These are phyloP conservation scores for Neopestalotiopsis sp. DNA, from an alignment of 2,329 filamentous ascomycete species.

Conservation along the genomic window DNA sequence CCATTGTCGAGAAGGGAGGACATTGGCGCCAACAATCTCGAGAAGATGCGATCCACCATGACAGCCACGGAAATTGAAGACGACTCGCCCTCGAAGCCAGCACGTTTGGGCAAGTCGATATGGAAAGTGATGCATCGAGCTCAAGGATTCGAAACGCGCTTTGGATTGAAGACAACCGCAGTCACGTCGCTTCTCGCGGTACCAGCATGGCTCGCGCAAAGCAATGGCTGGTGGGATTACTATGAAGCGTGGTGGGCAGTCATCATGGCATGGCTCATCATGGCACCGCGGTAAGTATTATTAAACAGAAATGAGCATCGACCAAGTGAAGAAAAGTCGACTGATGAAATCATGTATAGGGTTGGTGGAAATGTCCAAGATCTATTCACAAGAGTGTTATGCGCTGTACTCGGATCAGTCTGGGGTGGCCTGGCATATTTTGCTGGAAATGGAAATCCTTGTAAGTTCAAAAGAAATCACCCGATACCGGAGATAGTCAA, in stretches of 20 bases:
- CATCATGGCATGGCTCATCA: slow-evolving; percentile 62
- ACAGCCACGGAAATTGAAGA: slow-evolving; percentile 44
- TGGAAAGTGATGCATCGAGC: slow-evolving; percentile 58
- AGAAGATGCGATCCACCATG: slow-evolving; percentile 45
- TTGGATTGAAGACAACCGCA: slow-evolving; percentile 61
- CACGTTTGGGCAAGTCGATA: slow-evolving; percentile 47
- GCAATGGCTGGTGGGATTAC: slow-evolving; percentile 58
- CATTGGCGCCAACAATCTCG: slow-evolving; percentile 28
- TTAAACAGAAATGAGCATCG: neutral
- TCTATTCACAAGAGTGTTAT: slow-evolving; percentile 55
- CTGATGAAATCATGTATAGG: slow-evolving; percentile 30
- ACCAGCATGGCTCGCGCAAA: slow-evolving; percentile 55
- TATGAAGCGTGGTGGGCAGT: slow-evolving; percentile 66
- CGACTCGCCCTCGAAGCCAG: slow-evolving; percentile 29
- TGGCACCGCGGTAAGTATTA: slow-evolving; percentile 49
- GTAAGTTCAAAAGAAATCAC: neutral
- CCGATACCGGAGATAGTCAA: neutral
- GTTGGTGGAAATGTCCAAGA: slow-evolving; percentile 65
- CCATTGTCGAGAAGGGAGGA: slow-evolving; percentile 34
- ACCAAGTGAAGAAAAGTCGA: neutral
- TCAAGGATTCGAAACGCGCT: slow-evolving; percentile 63
- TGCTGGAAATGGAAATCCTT: slow-evolving; percentile 57
- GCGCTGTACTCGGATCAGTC: slow-evolving; percentile 56
- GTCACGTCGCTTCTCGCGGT: slow-evolving; percentile 57
- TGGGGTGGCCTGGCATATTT: slow-evolving; percentile 61